These are phyloP conservation scores for Mrakia hoshinonis DNA, from an alignment of 768 basidiomycete species.

Conservation along the genomic window DNA sequence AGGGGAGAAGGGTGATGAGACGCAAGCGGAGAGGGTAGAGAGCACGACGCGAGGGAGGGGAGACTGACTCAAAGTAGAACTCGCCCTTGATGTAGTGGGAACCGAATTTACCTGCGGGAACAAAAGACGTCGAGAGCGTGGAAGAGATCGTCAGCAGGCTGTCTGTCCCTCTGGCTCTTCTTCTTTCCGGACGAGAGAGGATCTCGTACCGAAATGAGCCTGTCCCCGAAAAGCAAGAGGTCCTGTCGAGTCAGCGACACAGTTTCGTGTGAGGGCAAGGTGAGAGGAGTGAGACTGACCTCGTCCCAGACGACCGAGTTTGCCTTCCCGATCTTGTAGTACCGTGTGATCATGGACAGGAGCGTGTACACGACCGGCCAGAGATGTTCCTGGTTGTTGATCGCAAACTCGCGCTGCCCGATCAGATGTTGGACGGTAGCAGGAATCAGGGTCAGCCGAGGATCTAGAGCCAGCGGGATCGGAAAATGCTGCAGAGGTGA, in stretches of 20 bases:
- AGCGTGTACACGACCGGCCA: constrained; percentile 69
- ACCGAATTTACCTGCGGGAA: constrained; percentile 63
- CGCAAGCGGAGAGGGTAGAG: neutral
- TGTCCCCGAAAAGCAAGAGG: constrained; percentile 19
- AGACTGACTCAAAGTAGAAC: constrained; percentile 79
- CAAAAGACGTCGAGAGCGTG: neutral
- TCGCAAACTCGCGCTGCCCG: constrained; percentile 34
- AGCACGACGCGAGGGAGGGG: neutral
- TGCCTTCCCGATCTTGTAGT: constrained; percentile 80
- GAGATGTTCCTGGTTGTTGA: constrained; percentile 39
- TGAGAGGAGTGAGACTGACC: constrained; percentile 32
- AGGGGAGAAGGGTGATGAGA: neutral
- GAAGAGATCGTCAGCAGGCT: neutral
- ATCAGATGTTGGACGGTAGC: neutral
- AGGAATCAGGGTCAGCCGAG: too few species aligned
- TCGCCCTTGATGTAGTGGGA: constrained; percentile 96
- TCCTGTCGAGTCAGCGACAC: neutral
- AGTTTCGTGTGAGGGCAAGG: neutral
- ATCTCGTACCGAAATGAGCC: constrained; percentile 76
- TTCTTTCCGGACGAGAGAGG: neutral
- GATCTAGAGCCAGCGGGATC: too few species aligned
- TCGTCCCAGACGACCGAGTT: constrained; percentile 95
- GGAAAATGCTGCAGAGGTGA: too few species aligned
- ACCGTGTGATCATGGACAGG: constrained; percentile 88
- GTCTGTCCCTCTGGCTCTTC: too few species aligned